Conservation (phyloP, 306 rosid genomes). For the Trifolium pratense region DNA sequence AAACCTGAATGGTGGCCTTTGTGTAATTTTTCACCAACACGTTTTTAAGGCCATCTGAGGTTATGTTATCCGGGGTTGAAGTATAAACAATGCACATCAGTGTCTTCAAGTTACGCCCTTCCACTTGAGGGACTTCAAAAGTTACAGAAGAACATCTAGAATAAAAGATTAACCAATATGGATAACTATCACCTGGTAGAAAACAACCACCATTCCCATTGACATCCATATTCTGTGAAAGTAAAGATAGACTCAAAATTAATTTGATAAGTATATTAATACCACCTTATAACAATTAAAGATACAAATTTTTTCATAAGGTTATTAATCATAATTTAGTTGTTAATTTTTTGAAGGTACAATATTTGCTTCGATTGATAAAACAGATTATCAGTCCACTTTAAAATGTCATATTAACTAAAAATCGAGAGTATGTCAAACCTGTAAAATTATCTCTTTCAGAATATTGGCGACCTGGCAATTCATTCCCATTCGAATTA, state of each 20-base stretch:
- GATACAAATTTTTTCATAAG: too few species aligned
- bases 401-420: too few species aligned
- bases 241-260: not conserved
- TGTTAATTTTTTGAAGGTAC: too few species aligned
- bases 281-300: too few species aligned
- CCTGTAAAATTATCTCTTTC: constrained; percentile 28
- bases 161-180: constrained; percentile 21
- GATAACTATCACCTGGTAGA: constrained; percentile 5
- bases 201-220: not conserved
- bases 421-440: not conserved
- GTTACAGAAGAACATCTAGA: not conserved
- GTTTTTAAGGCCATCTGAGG: not conserved
- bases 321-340: too few species aligned
- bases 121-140: constrained; percentile 32
- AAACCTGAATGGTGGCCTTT: constrained; percentile 25
- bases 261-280: too few species aligned
- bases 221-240: constrained; percentile 12
- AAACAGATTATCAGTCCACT: too few species aligned
- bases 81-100: constrained; percentile 12
- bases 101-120: constrained; percentile 27
- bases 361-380: too few species aligned
- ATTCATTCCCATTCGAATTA: constrained; percentile 25
- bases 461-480: not conserved
- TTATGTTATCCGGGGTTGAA: not conserved
- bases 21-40: constrained; percentile 30